Base-by-base conservation (phyloP, 306 rosid species). In the Cicer judaicum region DNA sequence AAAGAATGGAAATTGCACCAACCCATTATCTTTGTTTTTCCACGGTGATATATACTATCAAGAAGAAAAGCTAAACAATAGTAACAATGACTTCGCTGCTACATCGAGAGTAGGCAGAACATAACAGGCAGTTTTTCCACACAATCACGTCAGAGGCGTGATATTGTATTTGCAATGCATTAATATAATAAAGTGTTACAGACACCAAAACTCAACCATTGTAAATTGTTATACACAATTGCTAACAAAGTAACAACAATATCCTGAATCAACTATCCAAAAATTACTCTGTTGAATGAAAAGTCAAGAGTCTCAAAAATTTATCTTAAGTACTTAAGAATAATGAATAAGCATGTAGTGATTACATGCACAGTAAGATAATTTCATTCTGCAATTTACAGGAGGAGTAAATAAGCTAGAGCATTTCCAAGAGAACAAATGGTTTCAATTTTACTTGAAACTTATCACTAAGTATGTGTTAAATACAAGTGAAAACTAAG, bases 21-120 rank as follows among this genome's bases (percentile, higher is more conserved):
- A 24, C 43, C 43, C 44, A 18, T 42, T 12, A 8, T 38, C 18
- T 70, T 38, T 18, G 52, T 39, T 21, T 13, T 60, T 21, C 19
- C 11, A n/a, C 36, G 24, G 42, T 7, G 74, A 72, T 21, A 36
- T 10, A 42, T 55, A 74, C 53, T 24, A 34, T 49, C 55, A n/a
- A 48, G 21, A 46, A 13, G 6, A 78, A 38, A 39, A 15, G 10
- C 36, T 52, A 18, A 65, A 70, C 46, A 57, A 36, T 15, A 71
- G 21, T 4, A 43, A 60, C 48, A n/a, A 14, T 48, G 52, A 79
- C 12, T 16, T 47, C 39, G 44, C 48, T 69, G 70, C 55, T 64
- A 68, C 56, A 63, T 21, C 49, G 69, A 82, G 61, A 78, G 14
- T 4, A 15, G 68, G 61, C 61, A 73, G 50, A 73, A 75, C 48